Base-by-base conservation (phyloP, 2,329 filamentous ascomycete genomes). In the Didymella arachidicola region DNA sequence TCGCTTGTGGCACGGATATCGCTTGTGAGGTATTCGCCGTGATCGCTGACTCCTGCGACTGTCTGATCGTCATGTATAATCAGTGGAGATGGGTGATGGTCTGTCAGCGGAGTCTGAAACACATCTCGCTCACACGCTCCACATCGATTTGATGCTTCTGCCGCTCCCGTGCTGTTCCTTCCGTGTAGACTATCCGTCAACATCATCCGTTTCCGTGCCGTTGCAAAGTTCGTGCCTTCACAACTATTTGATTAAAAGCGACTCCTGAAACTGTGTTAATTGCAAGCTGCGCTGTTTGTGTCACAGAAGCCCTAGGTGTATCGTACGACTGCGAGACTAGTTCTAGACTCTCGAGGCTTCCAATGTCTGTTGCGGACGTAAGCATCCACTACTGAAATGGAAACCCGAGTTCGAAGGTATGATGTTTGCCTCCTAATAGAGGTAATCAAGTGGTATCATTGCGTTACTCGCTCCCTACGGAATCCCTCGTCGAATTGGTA, bases 401-500 rank as follows among this genome's bases (percentile, higher is more conserved):
- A 10, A 26, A 25, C 7, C 19, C 29, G 26, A n/a, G 26, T 32
- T 36, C 29, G 30, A 38, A 26, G 25, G 14, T 44, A 34, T 19
- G 16, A 30, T 5, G 7, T 10, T 50, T 19, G 46, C 50, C 50
- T 48, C 56, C 41, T 51, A 29, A 54, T 45, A 53, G 45, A 50
- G 41, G 25, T 19, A 32, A 30, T 54, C 45, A 54, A 51, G 32
- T 49, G 45, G 51, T 54, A 54, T 59, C 56, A 53, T 45, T 51
- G 45, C 50, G 39, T 39, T 38, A 19, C 26, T 22, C 36, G 19
- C 34, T 11, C 18, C 38, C 25, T 30, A 27, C 7, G 34, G 14
- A 49, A 19, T 41, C 39, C 30, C 12, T 45, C 42, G 19, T 42
- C 30, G 43, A 42, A 12, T 25, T 57, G 47, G 54, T 52, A 57